Base-by-base conservation (phyloP, 2,329 filamentous ascomycete genomes). In the Cercospora janseana region DNA sequence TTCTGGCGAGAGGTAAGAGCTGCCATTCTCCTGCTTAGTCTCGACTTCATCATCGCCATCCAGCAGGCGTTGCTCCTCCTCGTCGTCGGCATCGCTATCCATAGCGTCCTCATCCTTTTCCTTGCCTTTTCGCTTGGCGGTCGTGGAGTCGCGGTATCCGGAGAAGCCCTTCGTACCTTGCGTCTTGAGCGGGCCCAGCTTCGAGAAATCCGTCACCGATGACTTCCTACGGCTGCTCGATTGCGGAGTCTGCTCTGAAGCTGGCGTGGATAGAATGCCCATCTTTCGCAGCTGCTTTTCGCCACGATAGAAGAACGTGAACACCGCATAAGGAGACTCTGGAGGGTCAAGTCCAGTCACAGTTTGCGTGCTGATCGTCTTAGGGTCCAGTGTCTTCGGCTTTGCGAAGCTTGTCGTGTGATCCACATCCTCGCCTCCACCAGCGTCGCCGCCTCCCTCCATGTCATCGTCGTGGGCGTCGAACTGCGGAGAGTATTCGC, bases 371-470 rank as follows among this genome's bases (percentile, higher is more conserved):
- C 91, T 97, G 66, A 98, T 98, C 2, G 89, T 90, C 73, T 96
- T 96, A 0, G 92, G 92, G 72, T 97, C 94, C 46, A 96, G 78
- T 1, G 89, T 87, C 77, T 96, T 97, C 10, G 91, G 92, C 72
- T 96, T 95, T 7, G 92, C 92, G 70, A 97, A 97, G 67, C 91
- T 95, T 6, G 93, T 97, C 2, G 93, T 97, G 68, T 98, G 93
- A 71, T 97, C 93, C 49, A 96, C 81, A 64, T 95, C 89, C 61
- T 91, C 87, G 53, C 87, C 81, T 53, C 87, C 82, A 10, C 76
- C 77, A 29, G 78, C 81, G 43, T 76, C 79, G 5, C 75, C 78
- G 12, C 71, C 72, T 51, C 79, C 76, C 38, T 72, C 72, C 71
- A 21, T 77, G 55, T 95, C 91, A 56, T 95, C 92, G 64, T 97